Conservation (phyloP, 768 basidiomycete genomes). For the Tulasnella calospora region DNA sequence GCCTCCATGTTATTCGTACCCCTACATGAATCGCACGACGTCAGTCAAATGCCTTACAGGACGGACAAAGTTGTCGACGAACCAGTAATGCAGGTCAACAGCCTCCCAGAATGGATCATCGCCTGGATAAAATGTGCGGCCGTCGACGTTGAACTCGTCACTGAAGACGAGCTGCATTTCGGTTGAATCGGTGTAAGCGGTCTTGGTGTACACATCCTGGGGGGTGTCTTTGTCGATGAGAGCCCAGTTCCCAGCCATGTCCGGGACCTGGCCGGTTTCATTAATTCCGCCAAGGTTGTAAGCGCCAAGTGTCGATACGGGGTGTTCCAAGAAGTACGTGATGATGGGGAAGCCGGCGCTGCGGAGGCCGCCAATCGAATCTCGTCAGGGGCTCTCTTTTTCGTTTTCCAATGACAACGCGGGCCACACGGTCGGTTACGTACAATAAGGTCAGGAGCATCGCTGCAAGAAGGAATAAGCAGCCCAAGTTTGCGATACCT, state of each 20-base stretch:
- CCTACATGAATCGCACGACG: not conserved
- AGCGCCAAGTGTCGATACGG: slow-evolving; percentile 38
- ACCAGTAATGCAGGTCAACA: slow-evolving; percentile 49
- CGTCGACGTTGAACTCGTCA: slow-evolving; percentile 80
- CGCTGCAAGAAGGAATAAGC: slow-evolving; percentile 53
- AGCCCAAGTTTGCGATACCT: slow-evolving; percentile 69
- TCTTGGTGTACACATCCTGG: slow-evolving; percentile 47
- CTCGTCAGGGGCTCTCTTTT: not conserved
- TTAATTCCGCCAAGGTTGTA: slow-evolving; percentile 90
- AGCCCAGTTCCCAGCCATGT: slow-evolving; percentile 60
- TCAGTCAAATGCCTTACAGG: slow-evolving; percentile 34
- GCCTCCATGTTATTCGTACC: slow-evolving; percentile 58
- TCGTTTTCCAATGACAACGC: not conserved
- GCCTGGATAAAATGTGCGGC: slow-evolving; percentile 77
- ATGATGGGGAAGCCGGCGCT: slow-evolving; percentile 80
- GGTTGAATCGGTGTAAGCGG: slow-evolving; percentile 51
- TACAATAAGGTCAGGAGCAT: slow-evolving; percentile 47
- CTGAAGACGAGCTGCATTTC: slow-evolving; percentile 72
- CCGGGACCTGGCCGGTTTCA: slow-evolving; percentile 77
- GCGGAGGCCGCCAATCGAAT: not conserved
- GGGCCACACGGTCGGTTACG: not conserved
- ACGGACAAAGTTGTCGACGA: not conserved
- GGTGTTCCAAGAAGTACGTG: slow-evolving; percentile 35
- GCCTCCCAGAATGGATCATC: slow-evolving; percentile 92
- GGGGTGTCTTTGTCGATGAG: slow-evolving; percentile 78